These are phyloP conservation scores for Tolypocladium amazonense DNA, from an alignment of 2,329 filamentous ascomycete genomes.

Conservation along the genomic window DNA sequence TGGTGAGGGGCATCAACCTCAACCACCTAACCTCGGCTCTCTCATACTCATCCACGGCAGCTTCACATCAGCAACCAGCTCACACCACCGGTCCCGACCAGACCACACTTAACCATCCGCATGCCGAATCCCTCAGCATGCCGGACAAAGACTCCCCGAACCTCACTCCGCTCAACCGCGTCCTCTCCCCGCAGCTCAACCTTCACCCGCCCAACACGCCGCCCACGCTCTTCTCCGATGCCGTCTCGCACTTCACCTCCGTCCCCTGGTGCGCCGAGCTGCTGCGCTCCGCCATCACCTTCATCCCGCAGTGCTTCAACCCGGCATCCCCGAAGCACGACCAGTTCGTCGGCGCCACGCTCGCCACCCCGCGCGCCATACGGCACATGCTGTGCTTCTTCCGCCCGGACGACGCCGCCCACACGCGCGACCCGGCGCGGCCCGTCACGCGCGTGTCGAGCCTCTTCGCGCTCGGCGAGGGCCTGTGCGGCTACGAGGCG, in stretches of 20 bases:
- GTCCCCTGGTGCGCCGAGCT: constrained; percentile 24
- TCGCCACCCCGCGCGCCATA: constrained; percentile 16
- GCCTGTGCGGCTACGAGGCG: constrained; percentile 20
- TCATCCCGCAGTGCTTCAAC: constrained; percentile 22
- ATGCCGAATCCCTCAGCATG: background rate
- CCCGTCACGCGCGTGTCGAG: constrained; percentile 17
- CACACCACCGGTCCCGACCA: background rate
- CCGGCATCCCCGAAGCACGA: constrained; percentile 16
- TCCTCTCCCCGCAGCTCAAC: constrained; percentile 19
- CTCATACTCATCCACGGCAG: background rate
- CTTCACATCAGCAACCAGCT: background rate
- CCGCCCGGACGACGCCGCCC: constrained; percentile 12
- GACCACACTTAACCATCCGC: background rate
- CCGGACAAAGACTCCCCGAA: background rate
- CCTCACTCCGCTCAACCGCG: constrained; percentile 11
- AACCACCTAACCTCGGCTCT: background rate
- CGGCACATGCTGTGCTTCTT: constrained; percentile 24
- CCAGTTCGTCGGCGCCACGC: constrained; percentile 22
- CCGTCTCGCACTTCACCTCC: constrained; percentile 20
- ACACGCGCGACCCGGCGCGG: constrained; percentile 11
- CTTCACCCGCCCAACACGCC: constrained; percentile 16
- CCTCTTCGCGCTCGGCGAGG: constrained; percentile 21
- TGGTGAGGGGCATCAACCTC: background rate
- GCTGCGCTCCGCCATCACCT: constrained; percentile 17
- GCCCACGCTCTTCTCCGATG: constrained; percentile 13